Percentiles rank a stretch among this genome's conserved stretches.
phyloP scores from a whole-genome alignment of 2,329 filamentous ascomycete genomes.

The Alternaria sp. region DNA sequence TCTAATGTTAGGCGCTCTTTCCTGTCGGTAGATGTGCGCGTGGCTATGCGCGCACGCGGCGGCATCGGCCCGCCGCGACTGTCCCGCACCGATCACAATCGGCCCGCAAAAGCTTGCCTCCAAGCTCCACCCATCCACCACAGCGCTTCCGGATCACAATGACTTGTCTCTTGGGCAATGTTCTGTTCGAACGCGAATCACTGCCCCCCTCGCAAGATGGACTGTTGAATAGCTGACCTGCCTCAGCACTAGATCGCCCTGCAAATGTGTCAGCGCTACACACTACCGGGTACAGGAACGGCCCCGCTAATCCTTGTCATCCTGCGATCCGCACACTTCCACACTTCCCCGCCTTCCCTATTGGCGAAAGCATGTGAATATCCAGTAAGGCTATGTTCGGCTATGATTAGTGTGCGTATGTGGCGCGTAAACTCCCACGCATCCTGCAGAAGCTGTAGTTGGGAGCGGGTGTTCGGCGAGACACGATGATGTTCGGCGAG shows the following conservation, averaged over 20 bases:
- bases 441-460: conserved; percentile 1
- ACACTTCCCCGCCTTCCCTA: neutral
- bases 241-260: conserved; percentile 4
- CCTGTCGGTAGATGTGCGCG: neutral
- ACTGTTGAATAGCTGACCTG: neutral
- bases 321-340: neutral
- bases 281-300: conserved; percentile 1
- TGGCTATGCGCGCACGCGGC: neutral
- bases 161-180: neutral
- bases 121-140: neutral
- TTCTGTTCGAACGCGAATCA: neutral
- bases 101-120: neutral
- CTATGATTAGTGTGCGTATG: conserved; percentile 9
- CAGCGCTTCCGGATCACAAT: neutral
- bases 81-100: neutral
- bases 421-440: conserved; percentile 11
- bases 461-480: neutral
- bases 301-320: neutral
- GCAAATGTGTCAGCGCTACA: neutral
- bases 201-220: neutral
- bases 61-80: neutral
- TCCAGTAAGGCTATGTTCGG: neutral
- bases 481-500: neutral
- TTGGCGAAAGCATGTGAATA: neutral
- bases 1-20: neutral